Percentiles rank a stretch among this genome's conserved stretches.
Evolutionary conservation across 352 stramenopile genomes (phyloP).

Genomic region (Peronospora tabacina): DNA sequence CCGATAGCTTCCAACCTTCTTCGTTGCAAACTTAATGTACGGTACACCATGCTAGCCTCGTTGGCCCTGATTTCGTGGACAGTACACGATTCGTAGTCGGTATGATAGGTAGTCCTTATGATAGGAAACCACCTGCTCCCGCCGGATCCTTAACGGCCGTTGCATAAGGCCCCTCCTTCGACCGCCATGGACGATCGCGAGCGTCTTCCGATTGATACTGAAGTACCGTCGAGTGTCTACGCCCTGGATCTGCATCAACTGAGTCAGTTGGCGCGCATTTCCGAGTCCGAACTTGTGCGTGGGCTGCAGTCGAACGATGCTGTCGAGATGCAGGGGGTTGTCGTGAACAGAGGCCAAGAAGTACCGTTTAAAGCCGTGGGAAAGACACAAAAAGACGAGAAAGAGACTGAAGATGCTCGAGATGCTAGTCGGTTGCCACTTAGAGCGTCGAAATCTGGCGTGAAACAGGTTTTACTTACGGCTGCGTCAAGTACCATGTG

Average conservation of each 20-base stretch:
- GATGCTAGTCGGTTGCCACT: background rate
- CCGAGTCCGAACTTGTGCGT: slow-evolving; percentile 55
- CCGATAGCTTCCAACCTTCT: too few relatives aligned
- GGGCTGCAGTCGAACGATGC: slow-evolving; percentile 68
- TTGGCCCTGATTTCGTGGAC: too few relatives aligned
- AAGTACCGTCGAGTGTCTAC: slow-evolving; percentile 77
- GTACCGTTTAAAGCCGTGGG: slow-evolving; percentile 74
- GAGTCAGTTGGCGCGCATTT: slow-evolving; percentile 52
- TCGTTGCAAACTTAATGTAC: too few relatives aligned
- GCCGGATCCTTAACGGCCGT: slow-evolving; percentile 12
- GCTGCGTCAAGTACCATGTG: slow-evolving; percentile 74
- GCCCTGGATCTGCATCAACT: slow-evolving; percentile 62
- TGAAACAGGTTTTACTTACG: slow-evolving; percentile 75
- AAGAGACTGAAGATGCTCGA: slow-evolving; percentile 6
- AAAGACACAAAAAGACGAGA: slow-evolving; percentile 31
- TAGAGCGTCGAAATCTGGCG: slow-evolving; percentile 8
- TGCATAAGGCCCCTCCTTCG: background rate
- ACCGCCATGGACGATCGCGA: slow-evolving; percentile 32
- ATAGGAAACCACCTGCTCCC: background rate
- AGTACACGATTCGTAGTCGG: too few relatives aligned
- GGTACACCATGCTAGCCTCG: too few relatives aligned
- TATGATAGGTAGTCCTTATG: background rate
- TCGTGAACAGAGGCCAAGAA: slow-evolving; percentile 68
- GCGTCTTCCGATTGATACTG: slow-evolving; percentile 53
- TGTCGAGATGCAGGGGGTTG: slow-evolving; percentile 75